Conservation (phyloP, 495 filamentous ascomycete genomes). For the Oidiodendron maius region DNA sequence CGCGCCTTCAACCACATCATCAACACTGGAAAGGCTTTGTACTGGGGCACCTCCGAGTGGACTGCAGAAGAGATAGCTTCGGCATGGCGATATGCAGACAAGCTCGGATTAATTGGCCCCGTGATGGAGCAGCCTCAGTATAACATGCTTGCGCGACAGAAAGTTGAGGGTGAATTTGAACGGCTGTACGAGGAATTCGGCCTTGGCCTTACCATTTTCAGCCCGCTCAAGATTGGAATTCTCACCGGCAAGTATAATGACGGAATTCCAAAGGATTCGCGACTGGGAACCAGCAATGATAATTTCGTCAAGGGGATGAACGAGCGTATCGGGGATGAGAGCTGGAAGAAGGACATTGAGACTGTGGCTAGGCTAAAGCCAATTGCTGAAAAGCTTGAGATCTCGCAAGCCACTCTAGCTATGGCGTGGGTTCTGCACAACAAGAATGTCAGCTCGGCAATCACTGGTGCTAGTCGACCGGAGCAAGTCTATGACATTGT, state of each 20-base stretch:
- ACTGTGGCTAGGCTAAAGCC: constrained; percentile 46
- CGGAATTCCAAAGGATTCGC: constrained; percentile 50
- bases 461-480: constrained; percentile 67
- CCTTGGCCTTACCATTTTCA: constrained; percentile 69
- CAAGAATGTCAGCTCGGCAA: constrained; percentile 64
- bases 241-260: constrained; percentile 81
- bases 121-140: constrained; percentile 83
- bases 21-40: constrained; percentile 70
- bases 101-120: constrained; percentile 71
- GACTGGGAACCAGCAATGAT: constrained; percentile 41
- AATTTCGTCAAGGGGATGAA: constrained; percentile 40
- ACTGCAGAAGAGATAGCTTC: constrained; percentile 71
- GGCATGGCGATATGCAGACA: constrained; percentile 69
- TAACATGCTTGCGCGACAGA: constrained; percentile 67
- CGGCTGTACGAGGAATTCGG: constrained; percentile 59
- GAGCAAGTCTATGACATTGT: constrained; percentile 72
- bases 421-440: constrained; percentile 80
- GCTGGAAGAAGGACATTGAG: constrained; percentile 39
- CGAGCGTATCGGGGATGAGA: constrained; percentile 36
- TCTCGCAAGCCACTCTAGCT: constrained; percentile 60
- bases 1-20: constrained; percentile 81
- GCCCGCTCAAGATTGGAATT: constrained; percentile 65
- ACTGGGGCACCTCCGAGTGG: constrained; percentile 93
- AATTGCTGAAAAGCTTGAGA: constrained; percentile 61
- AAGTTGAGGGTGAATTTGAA: constrained; percentile 71